Base-by-base conservation (phyloP, 176 grass and related monocot species). In the Echinochloa phyllopogon region DNA sequence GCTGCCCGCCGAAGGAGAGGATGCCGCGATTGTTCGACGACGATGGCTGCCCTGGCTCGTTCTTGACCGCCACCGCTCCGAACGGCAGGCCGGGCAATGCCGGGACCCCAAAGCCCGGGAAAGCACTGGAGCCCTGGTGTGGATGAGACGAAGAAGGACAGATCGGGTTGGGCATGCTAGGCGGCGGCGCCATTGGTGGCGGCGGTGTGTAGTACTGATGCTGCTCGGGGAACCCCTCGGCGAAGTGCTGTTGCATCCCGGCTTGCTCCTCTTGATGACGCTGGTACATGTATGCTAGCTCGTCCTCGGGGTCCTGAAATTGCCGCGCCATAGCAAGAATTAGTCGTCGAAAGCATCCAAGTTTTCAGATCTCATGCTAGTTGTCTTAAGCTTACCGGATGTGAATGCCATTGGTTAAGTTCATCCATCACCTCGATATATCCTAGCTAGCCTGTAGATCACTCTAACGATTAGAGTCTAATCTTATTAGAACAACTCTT, bases 1-100 rank as follows among this genome's bases (percentile, higher is more conserved):
- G 10, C 45, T 76, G 85, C 11, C 65, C 76, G 47, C 71, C 76
- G 74, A 92, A 92, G 20, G 83, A 92, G 83, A 89, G 66, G 33
- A 80, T 79, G 56, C 56, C 2, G 44, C 47, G 79, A 15, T 44
- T 62, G 44, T 45, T 72, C 0, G 85, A 85, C 24, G 78, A 81
- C 15, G 75, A 56, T 58, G 74, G 55, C 67, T 85, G 83, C 42
- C 69, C 53, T 48, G 47, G 65, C 41, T 85, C 66, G 14, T 44
- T 69, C 48, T 76, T 74, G 3, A 67, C 56, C 41, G 48, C 20
- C 58, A 6, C 29, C 29, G 48, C n/a, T 37, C 74, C 67, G 27
- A 92, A 64, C 65, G 66, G 49, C 68, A 83, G 43, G 49, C 42
- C 43, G 16, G 86, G 42, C 50, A 85, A 79, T 43, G 81, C 24